A percentile compares a stretch with the other conserved stretches of the same genome.
These are phyloP conservation scores for Schwanniomyces yamadae DNA, from an alignment of 805 yeast genomes.

Conservation along the genomic window DNA sequence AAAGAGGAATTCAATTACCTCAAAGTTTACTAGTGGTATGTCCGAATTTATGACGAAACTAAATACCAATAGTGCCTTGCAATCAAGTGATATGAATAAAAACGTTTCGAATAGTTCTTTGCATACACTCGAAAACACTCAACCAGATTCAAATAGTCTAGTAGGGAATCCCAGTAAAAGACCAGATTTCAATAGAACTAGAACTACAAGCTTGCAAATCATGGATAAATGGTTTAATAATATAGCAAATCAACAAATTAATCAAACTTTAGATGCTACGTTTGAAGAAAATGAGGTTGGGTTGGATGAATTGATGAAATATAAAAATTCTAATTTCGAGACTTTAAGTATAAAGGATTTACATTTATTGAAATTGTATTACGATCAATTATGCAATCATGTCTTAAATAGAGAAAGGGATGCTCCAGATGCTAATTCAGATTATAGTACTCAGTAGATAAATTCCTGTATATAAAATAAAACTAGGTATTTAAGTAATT, in stretches of 20 bases:
- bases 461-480: slow-evolving; percentile 4
- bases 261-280: slow-evolving; percentile 8
- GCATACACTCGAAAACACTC: slow-evolving; percentile 29
- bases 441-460: neutral
- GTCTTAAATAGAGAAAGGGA: slow-evolving; percentile 8
- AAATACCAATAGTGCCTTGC: slow-evolving; percentile 14
- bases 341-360: slow-evolving; percentile 35
- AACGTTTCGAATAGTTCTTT: slow-evolving; percentile 30
- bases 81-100: slow-evolving; percentile 9
- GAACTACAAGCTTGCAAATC: slow-evolving; percentile 40
- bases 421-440: neutral
- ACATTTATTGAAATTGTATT: slow-evolving; percentile 29
- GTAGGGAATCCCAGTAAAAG: slow-evolving; percentile 13
- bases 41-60: slow-evolving; percentile 43
- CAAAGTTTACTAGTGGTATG: slow-evolving; percentile 41
- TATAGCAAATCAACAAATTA: slow-evolving; percentile 10
- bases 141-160: slow-evolving; percentile 3
- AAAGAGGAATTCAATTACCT: slow-evolving; percentile 33
- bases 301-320: slow-evolving; percentile 30
- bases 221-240: slow-evolving; percentile 46
- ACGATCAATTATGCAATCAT: slow-evolving; percentile 37
- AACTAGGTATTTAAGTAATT: neutral
- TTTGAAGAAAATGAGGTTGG: slow-evolving; percentile 8
- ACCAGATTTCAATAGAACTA: slow-evolving; percentile 26
- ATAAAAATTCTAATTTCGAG: slow-evolving; percentile 35